Evolutionary conservation across 768 basidiomycete genomes (phyloP).

Genomic region (Asterophora lycoperdoides): DNA sequence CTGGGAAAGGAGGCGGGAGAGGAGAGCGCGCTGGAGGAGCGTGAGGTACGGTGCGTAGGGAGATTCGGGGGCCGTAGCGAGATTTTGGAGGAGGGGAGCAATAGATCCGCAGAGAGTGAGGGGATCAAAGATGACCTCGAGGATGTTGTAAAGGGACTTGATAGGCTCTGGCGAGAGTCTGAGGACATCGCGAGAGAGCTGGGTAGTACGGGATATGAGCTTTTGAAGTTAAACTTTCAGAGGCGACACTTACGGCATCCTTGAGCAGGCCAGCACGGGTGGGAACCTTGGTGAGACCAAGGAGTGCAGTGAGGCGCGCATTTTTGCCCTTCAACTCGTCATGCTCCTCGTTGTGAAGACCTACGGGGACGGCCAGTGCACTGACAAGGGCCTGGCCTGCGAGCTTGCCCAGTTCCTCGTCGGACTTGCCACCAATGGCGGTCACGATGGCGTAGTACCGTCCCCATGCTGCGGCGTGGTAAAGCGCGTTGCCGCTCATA

Average conservation of each 20-base stretch:
- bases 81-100: conserved; percentile 68
- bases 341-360: conserved; percentile 44
- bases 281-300: conserved; percentile 80
- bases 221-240: not conserved
- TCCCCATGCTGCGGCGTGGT: conserved; percentile 96
- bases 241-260: conserved; percentile 67
- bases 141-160: conserved; percentile 77
- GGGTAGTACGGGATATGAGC: conserved; percentile 9
- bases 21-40: conserved; percentile 87
- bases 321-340: conserved; percentile 58
- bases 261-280: conserved; percentile 81
- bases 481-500: conserved; percentile 90
- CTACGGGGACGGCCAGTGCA: conserved; percentile 90
- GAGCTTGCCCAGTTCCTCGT: conserved; percentile 75
- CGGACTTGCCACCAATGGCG: conserved; percentile 65
- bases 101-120: conserved; percentile 76
- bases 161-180: conserved; percentile 71
- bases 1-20: conserved; percentile 86
- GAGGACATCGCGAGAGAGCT: conserved; percentile 82
- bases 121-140: conserved; percentile 93
- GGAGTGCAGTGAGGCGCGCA: conserved; percentile 75
- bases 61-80: conserved; percentile 37
- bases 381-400: conserved; percentile 91
- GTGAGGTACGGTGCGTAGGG: conserved; percentile 79
- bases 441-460: conserved; percentile 74